Evolutionary conservation across 345 rosid species (phyloP).

Genomic region (Acer negundo): DNA sequence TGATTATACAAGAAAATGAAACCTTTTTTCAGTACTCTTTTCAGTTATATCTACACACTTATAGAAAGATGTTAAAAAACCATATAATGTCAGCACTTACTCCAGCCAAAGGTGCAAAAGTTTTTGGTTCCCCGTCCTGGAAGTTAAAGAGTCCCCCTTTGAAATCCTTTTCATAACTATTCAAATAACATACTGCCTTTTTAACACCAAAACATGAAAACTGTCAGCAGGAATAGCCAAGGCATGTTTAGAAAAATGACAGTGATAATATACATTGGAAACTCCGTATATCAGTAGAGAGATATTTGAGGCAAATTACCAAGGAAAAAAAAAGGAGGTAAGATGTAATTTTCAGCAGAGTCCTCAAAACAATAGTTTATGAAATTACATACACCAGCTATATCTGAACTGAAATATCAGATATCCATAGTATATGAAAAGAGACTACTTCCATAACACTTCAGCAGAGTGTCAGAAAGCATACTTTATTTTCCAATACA

Average conservation of each 20-base stretch:
- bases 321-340: neutral
- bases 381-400: neutral
- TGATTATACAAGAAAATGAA: neutral
- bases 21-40: neutral
- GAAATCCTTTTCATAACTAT: conserved; percentile 63
- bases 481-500: neutral
- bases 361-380: neutral
- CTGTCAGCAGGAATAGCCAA: conserved; percentile 17
- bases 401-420: neutral
- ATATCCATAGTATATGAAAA: neutral
- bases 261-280: neutral
- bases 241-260: neutral
- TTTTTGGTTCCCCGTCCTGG: conserved; percentile 71
- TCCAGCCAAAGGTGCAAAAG: conserved; percentile 66
- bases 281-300: neutral
- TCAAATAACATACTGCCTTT: conserved; percentile 98
- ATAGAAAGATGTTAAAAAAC: neutral
- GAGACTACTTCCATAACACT: neutral
- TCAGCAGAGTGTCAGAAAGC: neutral
- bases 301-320: neutral
- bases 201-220: conserved; percentile 23
- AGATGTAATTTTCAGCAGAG: neutral
- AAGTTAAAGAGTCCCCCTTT: conserved; percentile 86
- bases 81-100: conserved; percentile 45
- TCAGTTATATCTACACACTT: neutral